Percentiles rank a stretch among this genome's conserved stretches.
These are phyloP conservation scores for Pisolithus tinctorius DNA, from an alignment of 768 basidiomycete genomes.

Conservation along the genomic window DNA sequence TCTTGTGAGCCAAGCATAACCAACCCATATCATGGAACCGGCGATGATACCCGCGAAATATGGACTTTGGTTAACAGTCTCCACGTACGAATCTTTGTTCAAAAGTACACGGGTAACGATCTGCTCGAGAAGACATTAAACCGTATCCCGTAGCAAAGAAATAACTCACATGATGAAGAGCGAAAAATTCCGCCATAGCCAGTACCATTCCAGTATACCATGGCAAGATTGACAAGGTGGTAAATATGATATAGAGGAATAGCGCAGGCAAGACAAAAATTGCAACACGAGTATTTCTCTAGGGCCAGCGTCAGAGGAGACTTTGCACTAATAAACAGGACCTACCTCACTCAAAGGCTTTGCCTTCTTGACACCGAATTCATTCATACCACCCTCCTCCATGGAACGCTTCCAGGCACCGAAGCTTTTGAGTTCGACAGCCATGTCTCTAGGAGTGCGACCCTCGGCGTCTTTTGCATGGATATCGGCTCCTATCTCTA, in stretches of 20 bases:
- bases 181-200: conserved; percentile 81
- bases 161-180: conserved; percentile 83
- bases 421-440: conserved; percentile 83
- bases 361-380: conserved; percentile 60
- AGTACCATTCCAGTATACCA: conserved; percentile 87
- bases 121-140: conserved; percentile 29
- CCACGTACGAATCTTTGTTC: conserved; percentile 75
- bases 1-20: conserved; percentile 73
- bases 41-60: conserved; percentile 92
- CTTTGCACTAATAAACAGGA: conserved; percentile 3
- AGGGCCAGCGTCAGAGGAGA: not conserved
- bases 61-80: conserved; percentile 78
- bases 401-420: conserved; percentile 87
- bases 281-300: conserved; percentile 78
- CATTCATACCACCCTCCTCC: conserved; percentile 79
- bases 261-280: conserved; percentile 75
- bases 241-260: conserved; percentile 79
- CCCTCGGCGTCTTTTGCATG: conserved; percentile 75
- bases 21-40: conserved; percentile 82
- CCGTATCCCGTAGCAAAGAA: not conserved
- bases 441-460: conserved; percentile 92
- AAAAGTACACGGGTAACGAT: conserved; percentile 82
- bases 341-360: conserved; percentile 68
- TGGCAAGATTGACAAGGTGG: conserved; percentile 74
- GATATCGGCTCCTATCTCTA: conserved; percentile 84